Percentiles rank a stretch among this genome's conserved stretches.
These are phyloP conservation scores for Elsinoe batatas DNA, from an alignment of 2,329 filamentous ascomycete genomes.

Conservation along the genomic window DNA sequence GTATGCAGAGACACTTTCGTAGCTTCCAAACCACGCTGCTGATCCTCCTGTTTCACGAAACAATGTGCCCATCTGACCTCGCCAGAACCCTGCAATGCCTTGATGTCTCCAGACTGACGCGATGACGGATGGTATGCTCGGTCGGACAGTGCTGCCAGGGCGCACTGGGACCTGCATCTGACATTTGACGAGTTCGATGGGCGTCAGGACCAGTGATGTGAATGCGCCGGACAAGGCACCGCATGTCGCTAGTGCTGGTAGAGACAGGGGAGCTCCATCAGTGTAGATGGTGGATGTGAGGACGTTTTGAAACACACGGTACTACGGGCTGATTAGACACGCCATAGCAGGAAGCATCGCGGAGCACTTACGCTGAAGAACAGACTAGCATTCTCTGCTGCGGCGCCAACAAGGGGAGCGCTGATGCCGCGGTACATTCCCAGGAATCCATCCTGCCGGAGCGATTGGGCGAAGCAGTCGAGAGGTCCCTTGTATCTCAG, in stretches of 20 bases:
- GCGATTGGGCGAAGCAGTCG: constrained; percentile 85
- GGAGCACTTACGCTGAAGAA: constrained; percentile 53
- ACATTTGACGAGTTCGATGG: constrained; percentile 95
- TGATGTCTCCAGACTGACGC: constrained; percentile 71
- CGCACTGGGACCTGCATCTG: constrained; percentile 68
- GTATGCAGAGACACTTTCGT: constrained; percentile 66
- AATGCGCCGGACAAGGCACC: constrained; percentile 81
- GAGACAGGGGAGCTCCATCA: constrained; percentile 50
- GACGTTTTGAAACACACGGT: constrained; percentile 41
- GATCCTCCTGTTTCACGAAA: constrained; percentile 89
- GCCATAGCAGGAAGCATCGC: not conserved
- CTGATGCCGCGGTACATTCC: constrained; percentile 88
- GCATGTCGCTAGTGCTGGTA: constrained; percentile 66
- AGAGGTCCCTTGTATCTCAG: constrained; percentile 75
- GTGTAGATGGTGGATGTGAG: constrained; percentile 57
- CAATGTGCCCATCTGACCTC: constrained; percentile 84
- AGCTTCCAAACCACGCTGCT: constrained; percentile 89
- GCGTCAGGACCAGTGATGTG: constrained; percentile 83
- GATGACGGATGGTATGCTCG: constrained; percentile 62
- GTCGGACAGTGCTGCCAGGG: constrained; percentile 30
- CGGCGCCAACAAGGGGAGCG: constrained; percentile 81
- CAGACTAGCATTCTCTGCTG: constrained; percentile 80
- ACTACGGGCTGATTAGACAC: constrained; percentile 28
- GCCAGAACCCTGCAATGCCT: constrained; percentile 83
- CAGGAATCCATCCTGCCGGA: constrained; percentile 65